phyloP scores from a whole-genome alignment of 1,284 basidiomycete genomes.

The Fistulinella cinereoalba region DNA sequence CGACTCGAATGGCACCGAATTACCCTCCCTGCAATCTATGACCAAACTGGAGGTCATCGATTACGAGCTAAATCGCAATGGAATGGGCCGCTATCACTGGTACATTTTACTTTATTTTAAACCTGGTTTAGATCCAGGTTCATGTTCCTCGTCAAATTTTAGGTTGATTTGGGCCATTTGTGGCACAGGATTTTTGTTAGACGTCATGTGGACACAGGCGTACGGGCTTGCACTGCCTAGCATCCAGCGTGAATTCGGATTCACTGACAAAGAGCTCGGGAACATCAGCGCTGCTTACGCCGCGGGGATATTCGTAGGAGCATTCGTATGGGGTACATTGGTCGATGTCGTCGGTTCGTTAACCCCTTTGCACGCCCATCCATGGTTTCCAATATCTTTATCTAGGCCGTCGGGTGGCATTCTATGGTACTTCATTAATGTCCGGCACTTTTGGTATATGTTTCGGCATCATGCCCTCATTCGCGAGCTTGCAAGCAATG shows the following conservation, averaged over 20 bases:
- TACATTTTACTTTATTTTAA: background rate
- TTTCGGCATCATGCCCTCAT: background rate
- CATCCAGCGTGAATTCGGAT: background rate
- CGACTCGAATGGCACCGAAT: too few species aligned
- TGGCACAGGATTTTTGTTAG: background rate
- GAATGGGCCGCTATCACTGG: conserved; percentile 20
- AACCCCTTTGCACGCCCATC: too few species aligned
- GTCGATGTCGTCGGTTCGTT: background rate
- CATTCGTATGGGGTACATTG: background rate
- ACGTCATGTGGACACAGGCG: background rate
- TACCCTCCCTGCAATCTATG: background rate
- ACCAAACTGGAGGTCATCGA: conserved; percentile 16
- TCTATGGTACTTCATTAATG: background rate
- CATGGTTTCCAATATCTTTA: too few species aligned
- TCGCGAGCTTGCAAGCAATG: background rate
- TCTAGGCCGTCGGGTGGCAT: background rate
- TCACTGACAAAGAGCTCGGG: background rate
- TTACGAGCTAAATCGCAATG: conserved; percentile 14
- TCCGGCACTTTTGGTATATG: background rate
- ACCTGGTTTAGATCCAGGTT: too few species aligned
- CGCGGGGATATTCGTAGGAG: background rate
- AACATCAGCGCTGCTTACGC: background rate
- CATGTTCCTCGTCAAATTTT: too few species aligned
- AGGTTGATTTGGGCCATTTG: background rate
- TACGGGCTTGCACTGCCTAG: background rate